Evolutionary conservation across 148 eudicot species (phyloP), one percentile per base, ranked within the genome.

Genomic region (Cornus florida): DNA sequence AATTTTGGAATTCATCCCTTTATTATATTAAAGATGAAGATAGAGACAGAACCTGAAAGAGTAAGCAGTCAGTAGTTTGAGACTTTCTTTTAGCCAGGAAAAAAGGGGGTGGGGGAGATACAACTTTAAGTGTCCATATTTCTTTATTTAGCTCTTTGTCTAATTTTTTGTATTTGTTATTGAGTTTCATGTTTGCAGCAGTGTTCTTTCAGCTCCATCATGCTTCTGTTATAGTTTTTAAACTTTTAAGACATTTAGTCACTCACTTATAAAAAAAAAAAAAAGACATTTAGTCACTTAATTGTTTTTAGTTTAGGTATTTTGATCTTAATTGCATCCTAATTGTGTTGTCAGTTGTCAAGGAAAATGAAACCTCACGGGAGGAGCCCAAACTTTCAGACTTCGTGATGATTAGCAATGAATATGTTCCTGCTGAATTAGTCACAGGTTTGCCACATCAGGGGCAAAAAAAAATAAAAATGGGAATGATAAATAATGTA

Each of bases 391-490:
- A 81, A 23, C 79, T 86, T 24, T 65, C 82, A 32, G 71, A 88
- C 80, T 82, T 67, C 71, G 73, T 88, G 16, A 79, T 22, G 70
- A 73, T 82, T 83, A 84, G 77, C 33, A 38, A 70, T 71, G 87
- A 84, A 35, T 77, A 86, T 78, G 78, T 86, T 78, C 91, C 89
- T 39, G 89, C 89, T 65, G 91, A 88, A 84, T 84, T 88, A 78
- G 87, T 87, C 78, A 68, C n/a, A n/a, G n/a, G n/a, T 35, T 35
- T 35, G 3, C 28, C 28, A 28, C 28, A 28, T 28, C 0, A 28
- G 28, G 28, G 28, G 1, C n/a, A n/a, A n/a, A n/a, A 28, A 28
- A 28, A 28, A 28, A 28, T n/a, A n/a, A 28, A 28, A 28, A 28
- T 0, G 76, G 9, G 33, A 5, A 6, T 4, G 50, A 12, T 46